These are phyloP conservation scores for Candida sp. DNA, from an alignment of 1,139 yeast species.

Conservation along the genomic window DNA sequence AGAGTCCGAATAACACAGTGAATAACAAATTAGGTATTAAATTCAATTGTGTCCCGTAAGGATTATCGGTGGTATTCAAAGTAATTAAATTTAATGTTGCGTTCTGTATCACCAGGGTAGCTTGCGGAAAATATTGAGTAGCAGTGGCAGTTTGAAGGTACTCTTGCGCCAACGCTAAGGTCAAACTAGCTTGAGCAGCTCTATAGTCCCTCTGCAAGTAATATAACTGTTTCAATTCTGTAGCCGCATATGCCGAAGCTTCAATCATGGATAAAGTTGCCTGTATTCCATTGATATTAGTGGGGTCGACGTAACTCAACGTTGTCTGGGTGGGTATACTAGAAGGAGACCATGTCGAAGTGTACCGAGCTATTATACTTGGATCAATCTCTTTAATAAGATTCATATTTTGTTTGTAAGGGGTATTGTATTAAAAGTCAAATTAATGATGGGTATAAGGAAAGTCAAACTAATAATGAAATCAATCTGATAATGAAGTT, in stretches of 20 bases:
- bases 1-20: conserved; percentile 16
- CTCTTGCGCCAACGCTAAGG: conserved; percentile 26
- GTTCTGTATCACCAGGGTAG: conserved; percentile 27
- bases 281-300: conserved; percentile 14
- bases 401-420: no score
- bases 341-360: conserved; percentile 17
- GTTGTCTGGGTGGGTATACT: conserved; percentile 10
- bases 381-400: not conserved
- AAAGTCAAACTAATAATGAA: no score
- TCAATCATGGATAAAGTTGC: conserved; percentile 11
- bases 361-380: conserved; percentile 4
- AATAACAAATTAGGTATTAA: conserved; percentile 22
- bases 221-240: conserved; percentile 9
- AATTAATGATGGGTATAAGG: no score
- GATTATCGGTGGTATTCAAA: conserved; percentile 19
- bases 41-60: conserved; percentile 29
- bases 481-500: no score
- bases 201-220: conserved; percentile 11
- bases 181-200: conserved; percentile 37
- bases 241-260: conserved; percentile 11
- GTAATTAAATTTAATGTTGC: conserved; percentile 29
- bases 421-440: no score
- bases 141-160: conserved; percentile 39
- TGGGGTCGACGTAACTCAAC: conserved; percentile 14
- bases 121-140: conserved; percentile 20